Evolutionary conservation across 73 alveolate genomes (phyloP).

Genomic region (Paramecium primaurelia): DNA sequence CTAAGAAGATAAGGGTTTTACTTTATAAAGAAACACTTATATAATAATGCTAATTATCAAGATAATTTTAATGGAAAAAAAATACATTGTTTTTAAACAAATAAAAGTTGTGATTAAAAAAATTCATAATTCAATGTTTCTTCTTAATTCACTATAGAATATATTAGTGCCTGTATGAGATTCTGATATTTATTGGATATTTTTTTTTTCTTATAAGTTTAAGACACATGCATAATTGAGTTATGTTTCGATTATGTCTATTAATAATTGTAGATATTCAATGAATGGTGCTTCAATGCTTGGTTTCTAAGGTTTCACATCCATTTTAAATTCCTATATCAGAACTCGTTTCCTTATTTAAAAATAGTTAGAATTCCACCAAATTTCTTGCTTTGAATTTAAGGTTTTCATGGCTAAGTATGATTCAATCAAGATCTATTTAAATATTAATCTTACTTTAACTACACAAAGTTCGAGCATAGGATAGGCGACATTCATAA

Average conservation of each 20-base stretch:
- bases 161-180: background rate
- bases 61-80: background rate
- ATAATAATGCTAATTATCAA: background rate
- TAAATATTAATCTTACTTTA: background rate
- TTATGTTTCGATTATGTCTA: background rate
- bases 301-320: background rate
- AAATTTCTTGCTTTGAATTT: background rate
- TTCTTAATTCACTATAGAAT: background rate
- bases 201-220: background rate
- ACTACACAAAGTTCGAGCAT: background rate
- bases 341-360: background rate
- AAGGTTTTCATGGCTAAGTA: background rate
- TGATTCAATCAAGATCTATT: background rate
- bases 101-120: background rate
- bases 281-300: background rate
- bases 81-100: background rate
- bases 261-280: background rate
- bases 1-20: background rate
- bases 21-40: background rate
- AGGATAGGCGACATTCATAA: background rate
- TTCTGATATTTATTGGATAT: background rate
- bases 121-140: background rate
- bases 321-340: background rate
- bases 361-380: background rate
- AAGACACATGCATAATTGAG: background rate